Percentiles rank a stretch among this genome's conserved stretches.
These are phyloP conservation scores for Trichosporon sp. DNA, from an alignment of 1,284 basidiomycete species.

Conservation along the genomic window DNA sequence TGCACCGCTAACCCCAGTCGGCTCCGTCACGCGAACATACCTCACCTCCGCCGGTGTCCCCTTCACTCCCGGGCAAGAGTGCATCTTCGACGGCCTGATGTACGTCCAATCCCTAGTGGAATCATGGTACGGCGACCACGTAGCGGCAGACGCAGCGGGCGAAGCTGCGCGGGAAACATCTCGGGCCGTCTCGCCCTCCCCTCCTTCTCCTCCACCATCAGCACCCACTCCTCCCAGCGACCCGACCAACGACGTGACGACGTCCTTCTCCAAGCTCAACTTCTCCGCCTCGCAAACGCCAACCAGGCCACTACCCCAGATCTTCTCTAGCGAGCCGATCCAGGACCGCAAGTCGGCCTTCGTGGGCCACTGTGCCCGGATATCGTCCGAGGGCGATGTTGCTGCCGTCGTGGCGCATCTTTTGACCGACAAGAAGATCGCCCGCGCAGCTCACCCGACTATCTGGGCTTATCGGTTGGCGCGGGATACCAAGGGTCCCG, in stretches of 20 bases:
- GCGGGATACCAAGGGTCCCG: constrained; percentile 36
- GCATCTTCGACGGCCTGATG: constrained; percentile 82
- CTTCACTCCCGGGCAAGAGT: constrained; percentile 66
- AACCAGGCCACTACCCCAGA: constrained; percentile 33
- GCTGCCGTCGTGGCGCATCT: constrained; percentile 65
- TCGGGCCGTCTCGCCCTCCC: background rate
- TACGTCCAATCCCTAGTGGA: constrained; percentile 63
- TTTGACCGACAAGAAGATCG: constrained; percentile 57
- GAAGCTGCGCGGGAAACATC: constrained; percentile 53
- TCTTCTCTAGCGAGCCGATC: constrained; percentile 68
- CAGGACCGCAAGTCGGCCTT: constrained; percentile 76
- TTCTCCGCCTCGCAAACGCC: background rate
- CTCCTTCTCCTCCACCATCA: background rate
- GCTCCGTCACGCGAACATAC: constrained; percentile 70
- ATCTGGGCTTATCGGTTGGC: constrained; percentile 66
- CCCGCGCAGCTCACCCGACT: constrained; percentile 73
- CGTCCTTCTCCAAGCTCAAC: constrained; percentile 2
- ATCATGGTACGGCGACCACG: constrained; percentile 64
- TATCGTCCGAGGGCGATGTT: constrained; percentile 71
- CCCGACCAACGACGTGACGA: background rate
- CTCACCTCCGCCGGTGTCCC: constrained; percentile 69
- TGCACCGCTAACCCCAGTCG: constrained; percentile 49
- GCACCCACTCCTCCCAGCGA: background rate
- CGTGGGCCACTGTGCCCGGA: constrained; percentile 70
- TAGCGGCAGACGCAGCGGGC: constrained; percentile 56